A percentile compares a stretch with the other conserved stretches of the same genome.
These are phyloP conservation scores for Xylariaceae sp. DNA, from an alignment of 2,329 filamentous ascomycete genomes.

Conservation along the genomic window DNA sequence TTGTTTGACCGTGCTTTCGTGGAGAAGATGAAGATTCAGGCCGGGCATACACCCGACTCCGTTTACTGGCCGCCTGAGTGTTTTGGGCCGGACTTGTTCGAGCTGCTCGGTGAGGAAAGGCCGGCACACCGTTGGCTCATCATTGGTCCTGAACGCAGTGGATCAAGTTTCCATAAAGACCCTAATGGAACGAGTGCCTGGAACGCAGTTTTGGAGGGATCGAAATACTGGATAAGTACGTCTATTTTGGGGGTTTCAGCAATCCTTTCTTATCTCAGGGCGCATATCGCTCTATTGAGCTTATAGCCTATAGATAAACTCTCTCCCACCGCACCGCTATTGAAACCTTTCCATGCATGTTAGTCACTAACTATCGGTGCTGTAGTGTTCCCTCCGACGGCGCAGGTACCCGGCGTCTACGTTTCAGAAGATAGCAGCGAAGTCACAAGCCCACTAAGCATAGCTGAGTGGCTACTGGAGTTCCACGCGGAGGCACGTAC, in stretches of 20 bases:
- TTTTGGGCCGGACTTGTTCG: slow-evolving; percentile 86
- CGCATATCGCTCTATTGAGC: not conserved
- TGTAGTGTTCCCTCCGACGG: slow-evolving; percentile 76
- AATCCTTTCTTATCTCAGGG: not conserved
- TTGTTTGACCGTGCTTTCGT: slow-evolving; percentile 88
- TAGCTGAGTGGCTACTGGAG: slow-evolving; percentile 92
- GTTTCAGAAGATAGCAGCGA: slow-evolving; percentile 89
- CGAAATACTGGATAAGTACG: slow-evolving; percentile 89
- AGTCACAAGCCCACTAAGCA: slow-evolving; percentile 90
- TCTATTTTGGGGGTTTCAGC: not conserved
- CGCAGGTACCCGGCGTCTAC: slow-evolving; percentile 83
- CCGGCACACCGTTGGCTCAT: slow-evolving; percentile 94
- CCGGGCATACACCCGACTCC: slow-evolving; percentile 54
- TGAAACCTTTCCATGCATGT: not conserved
- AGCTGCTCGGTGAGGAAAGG: slow-evolving; percentile 73
- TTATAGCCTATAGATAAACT: not conserved
- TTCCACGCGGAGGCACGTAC: slow-evolving; percentile 84
- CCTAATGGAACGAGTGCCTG: slow-evolving; percentile 77
- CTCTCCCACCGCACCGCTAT: not conserved
- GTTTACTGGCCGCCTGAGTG: slow-evolving; percentile 81
- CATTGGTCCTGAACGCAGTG: slow-evolving; percentile 81
- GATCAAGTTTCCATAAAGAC: slow-evolving; percentile 92
- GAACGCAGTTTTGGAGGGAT: slow-evolving; percentile 89
- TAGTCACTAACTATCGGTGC: slow-evolving; percentile 5
- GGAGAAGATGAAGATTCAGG: slow-evolving; percentile 76